Conservation (phyloP, 2,329 filamentous ascomycete species). For the Didymella lethalis region DNA sequence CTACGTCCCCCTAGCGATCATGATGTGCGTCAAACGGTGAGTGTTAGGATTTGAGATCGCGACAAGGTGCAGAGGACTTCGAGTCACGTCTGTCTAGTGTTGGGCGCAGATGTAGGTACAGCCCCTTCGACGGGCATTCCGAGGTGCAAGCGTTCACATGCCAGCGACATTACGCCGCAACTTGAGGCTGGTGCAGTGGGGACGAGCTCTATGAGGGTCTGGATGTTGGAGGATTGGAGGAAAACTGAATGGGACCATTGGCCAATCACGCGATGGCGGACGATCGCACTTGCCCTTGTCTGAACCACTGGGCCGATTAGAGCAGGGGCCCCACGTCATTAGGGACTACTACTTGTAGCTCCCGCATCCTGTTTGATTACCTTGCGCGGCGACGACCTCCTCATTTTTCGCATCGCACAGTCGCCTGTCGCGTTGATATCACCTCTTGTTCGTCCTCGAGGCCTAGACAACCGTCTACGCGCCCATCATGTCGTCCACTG, state of each 20-base stretch:
- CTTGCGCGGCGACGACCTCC: conserved; percentile 21
- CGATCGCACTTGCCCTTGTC: conserved; percentile 18
- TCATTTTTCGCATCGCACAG: conserved; percentile 18
- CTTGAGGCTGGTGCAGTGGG: conserved; percentile 28
- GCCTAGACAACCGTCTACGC: conserved; percentile 19
- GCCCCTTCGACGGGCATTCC: conserved; percentile 21
- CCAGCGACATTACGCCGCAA: conserved; percentile 8
- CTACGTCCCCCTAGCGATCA: conserved; percentile 8
- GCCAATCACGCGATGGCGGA: conserved; percentile 15
- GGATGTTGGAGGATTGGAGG: conserved; percentile 18
- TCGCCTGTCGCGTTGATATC: conserved; percentile 10
- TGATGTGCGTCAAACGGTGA: conserved; percentile 11
- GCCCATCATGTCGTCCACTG: conserved; percentile 36
- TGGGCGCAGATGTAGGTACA: conserved; percentile 5
- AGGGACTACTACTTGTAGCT: conserved; percentile 27
- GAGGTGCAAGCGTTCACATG: conserved; percentile 22
- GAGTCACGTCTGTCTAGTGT: background rate
- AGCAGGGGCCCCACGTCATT: conserved; percentile 30
- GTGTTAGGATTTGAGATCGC: conserved; percentile 17
- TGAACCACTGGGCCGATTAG: conserved; percentile 25
- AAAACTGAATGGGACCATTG: conserved; percentile 15
- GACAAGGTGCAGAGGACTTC: conserved; percentile 6
- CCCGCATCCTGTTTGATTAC: conserved; percentile 33
- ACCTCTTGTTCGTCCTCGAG: conserved; percentile 13
- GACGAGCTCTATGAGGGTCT: conserved; percentile 21